Evolutionary conservation across 164 flowering plant genomes (phyloP).

Genomic region (Nelumbo lutea): DNA sequence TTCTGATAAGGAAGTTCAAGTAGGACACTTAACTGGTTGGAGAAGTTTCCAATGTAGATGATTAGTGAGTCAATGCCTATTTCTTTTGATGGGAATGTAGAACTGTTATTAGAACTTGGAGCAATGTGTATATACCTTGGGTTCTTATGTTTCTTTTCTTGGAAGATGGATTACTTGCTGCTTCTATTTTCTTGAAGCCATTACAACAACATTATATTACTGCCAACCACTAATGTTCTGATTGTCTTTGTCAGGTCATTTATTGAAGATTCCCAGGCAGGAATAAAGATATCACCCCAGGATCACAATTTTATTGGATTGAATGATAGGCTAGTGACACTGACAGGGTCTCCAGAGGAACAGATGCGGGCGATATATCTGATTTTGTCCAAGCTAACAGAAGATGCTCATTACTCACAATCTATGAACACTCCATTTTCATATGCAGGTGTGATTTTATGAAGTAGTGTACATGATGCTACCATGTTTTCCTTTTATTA

Average conservation of each 20-base stretch:
- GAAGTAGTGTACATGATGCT: neutral
- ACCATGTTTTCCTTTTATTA: neutral
- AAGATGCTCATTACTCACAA: slow-evolving; percentile 77
- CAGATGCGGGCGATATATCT: slow-evolving; percentile 77
- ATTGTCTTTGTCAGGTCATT: slow-evolving; percentile 61
- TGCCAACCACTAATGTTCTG: neutral
- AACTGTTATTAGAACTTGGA: neutral
- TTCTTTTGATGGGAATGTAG: neutral
- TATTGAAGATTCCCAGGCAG: slow-evolving; percentile 88
- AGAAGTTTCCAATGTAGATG: too few species aligned
- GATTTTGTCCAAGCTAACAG: slow-evolving; percentile 68
- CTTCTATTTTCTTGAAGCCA: neutral
- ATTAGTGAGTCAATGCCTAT: neutral
- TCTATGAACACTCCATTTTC: slow-evolving; percentile 67
- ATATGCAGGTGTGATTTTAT: slow-evolving; percentile 62
- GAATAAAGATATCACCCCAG: slow-evolving; percentile 89
- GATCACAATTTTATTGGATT: slow-evolving; percentile 67
- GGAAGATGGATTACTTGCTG: neutral
- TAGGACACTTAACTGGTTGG: neutral
- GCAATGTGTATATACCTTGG: neutral
- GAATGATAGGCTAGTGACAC: slow-evolving; percentile 81
- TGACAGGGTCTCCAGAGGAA: slow-evolving; percentile 76
- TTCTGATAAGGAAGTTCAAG: neutral
- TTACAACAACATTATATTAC: neutral
- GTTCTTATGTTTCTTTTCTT: neutral